Conservation (phyloP, 1,284 basidiomycete genomes). For the Bjerkandera adusta region DNA sequence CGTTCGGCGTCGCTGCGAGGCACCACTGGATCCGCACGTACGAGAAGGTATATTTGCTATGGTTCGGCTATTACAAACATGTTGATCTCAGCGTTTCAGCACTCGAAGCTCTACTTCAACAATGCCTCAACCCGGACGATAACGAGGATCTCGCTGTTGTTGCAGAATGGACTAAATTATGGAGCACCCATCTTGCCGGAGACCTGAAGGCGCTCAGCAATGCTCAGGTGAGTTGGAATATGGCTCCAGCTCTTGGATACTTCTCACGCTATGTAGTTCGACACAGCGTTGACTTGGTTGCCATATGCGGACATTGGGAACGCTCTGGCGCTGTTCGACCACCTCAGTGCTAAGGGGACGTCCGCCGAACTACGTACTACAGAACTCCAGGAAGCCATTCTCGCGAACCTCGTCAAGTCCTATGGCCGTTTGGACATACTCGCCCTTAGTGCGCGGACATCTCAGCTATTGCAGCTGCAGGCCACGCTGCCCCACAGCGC, state of each 20-base stretch:
- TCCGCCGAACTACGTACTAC: neutral
- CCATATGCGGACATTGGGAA: slow-evolving; percentile 5
- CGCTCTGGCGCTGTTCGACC: neutral
- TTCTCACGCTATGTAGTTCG: slow-evolving; percentile 4
- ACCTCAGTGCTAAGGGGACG: neutral
- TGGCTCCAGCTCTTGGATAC: neutral
- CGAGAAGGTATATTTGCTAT: neutral
- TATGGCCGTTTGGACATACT: slow-evolving; percentile 16
- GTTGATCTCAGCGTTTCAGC: neutral
- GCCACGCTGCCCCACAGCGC: slow-evolving; percentile 33
- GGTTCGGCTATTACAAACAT: too few relatives aligned
- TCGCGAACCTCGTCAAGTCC: slow-evolving; percentile 15
- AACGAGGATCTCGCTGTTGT: neutral
- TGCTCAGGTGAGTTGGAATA: slow-evolving; percentile 1
- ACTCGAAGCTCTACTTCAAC: neutral
- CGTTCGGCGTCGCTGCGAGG: neutral
- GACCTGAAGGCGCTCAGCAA: slow-evolving; percentile 1
- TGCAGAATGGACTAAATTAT: neutral
- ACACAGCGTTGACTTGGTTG: slow-evolving; percentile 15
- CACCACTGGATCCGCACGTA: neutral
- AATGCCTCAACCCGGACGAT: neutral
- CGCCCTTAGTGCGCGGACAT: slow-evolving; percentile 10
- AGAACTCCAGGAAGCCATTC: slow-evolving; percentile 1
- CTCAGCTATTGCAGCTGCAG: slow-evolving; percentile 23
- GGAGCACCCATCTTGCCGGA: neutral